Conservation (phyloP, 495 filamentous ascomycete genomes). For the Hypoxylon cercidicola region DNA sequence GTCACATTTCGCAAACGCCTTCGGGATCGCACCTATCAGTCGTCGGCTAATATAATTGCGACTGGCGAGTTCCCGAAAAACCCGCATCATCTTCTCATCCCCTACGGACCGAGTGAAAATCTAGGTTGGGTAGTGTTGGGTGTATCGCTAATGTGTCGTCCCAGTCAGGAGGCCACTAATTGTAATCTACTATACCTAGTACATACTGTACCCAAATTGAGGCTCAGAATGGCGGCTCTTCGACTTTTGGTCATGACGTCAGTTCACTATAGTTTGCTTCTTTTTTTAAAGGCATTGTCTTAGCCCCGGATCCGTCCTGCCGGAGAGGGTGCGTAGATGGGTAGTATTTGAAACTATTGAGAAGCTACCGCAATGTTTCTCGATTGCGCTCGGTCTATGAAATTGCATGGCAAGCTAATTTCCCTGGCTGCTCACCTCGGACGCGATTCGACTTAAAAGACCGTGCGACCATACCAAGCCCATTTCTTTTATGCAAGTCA, state of each 20-base stretch:
- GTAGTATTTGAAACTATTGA: slow-evolving; percentile 28
- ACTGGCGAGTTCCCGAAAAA: slow-evolving; percentile 6
- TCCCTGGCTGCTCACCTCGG: slow-evolving; percentile 20
- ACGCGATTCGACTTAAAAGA: slow-evolving; percentile 5
- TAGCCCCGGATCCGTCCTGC: not conserved
- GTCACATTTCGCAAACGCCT: slow-evolving; percentile 10
- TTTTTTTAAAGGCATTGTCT: slow-evolving; percentile 13
- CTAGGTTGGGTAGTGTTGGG: not conserved
- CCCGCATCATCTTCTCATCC: slow-evolving; percentile 14
- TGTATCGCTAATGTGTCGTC: not conserved
- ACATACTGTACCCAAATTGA: not conserved
- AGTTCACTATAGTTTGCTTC: slow-evolving; percentile 1
- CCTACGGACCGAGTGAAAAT: slow-evolving; percentile 10
- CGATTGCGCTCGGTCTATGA: slow-evolving; percentile 1
- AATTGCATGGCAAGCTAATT: slow-evolving; percentile 26
- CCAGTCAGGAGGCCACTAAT: not conserved
- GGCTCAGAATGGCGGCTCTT: slow-evolving; percentile 1
- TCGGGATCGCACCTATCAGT: slow-evolving; percentile 35
- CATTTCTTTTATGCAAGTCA: slow-evolving; percentile 34
- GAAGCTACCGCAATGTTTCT: slow-evolving; percentile 29
- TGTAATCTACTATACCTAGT: not conserved
- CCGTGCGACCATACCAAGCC: slow-evolving; percentile 25
- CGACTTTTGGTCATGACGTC: slow-evolving; percentile 26
- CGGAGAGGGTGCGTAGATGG: slow-evolving; percentile 9
- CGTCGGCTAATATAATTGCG: not conserved